A percentile compares a stretch with the other conserved stretches of the same genome.
Conservation (phyloP, 1,139 yeast species). For the Diutina sp. region DNA sequence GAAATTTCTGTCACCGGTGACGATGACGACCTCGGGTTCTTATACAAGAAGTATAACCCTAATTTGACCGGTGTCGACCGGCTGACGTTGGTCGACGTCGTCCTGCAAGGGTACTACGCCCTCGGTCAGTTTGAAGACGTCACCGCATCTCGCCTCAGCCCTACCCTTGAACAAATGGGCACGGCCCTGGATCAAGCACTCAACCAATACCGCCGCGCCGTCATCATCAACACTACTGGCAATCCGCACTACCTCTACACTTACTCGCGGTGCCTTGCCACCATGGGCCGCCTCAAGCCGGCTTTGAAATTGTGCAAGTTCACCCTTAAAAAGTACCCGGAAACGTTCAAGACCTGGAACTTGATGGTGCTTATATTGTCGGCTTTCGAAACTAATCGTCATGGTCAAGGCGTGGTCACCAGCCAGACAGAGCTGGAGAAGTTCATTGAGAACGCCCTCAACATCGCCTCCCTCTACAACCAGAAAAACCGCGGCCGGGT, state of each 20-base stretch:
- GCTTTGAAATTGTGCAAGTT: slow-evolving; percentile 28
- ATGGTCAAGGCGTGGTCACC: neutral
- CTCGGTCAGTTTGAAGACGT: slow-evolving; percentile 23
- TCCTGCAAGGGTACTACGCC: slow-evolving; percentile 28
- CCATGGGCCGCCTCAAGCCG: slow-evolving; percentile 14
- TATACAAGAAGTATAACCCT: slow-evolving; percentile 24
- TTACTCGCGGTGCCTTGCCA: slow-evolving; percentile 26
- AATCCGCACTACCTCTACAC: slow-evolving; percentile 17
- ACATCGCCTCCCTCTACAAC: slow-evolving; percentile 28
- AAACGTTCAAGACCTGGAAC: slow-evolving; percentile 35
- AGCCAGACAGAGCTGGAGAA: slow-evolving; percentile 20
- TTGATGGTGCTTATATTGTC: slow-evolving; percentile 17
- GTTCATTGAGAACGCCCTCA: slow-evolving; percentile 29
- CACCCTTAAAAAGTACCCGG: slow-evolving; percentile 29
- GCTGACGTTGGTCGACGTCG: slow-evolving; percentile 14
- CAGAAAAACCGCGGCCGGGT: slow-evolving; percentile 6
- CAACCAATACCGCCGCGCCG: slow-evolving; percentile 20
- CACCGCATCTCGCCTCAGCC: slow-evolving; percentile 16
- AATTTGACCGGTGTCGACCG: slow-evolving; percentile 19
- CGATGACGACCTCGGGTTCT: slow-evolving; percentile 23
- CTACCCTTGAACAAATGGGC: slow-evolving; percentile 12
- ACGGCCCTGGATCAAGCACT: slow-evolving; percentile 11
- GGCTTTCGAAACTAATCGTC: slow-evolving; percentile 11
- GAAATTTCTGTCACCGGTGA: slow-evolving; percentile 13
- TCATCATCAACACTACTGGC: slow-evolving; percentile 29